These are phyloP conservation scores for Suillus lakei DNA, from an alignment of 768 basidiomycete genomes.

Conservation along the genomic window DNA sequence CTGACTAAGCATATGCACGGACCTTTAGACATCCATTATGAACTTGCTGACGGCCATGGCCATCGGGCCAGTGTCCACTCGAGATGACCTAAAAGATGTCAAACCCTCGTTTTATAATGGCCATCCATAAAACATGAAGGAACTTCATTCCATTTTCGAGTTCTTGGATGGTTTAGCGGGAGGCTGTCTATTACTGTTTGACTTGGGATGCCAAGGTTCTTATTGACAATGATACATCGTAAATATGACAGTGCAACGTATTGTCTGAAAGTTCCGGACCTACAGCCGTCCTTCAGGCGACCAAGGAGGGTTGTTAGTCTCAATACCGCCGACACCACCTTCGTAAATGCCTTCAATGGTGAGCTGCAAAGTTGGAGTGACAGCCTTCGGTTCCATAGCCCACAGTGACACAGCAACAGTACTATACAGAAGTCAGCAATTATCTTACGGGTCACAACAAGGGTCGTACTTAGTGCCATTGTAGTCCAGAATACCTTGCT, in stretches of 20 bases:
- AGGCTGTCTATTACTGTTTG: neutral
- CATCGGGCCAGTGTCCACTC: neutral
- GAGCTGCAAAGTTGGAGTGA: constrained; percentile 59
- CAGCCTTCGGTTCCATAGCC: constrained; percentile 56
- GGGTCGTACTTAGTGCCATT: constrained; percentile 63
- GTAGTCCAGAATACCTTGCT: constrained; percentile 79
- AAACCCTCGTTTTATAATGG: neutral
- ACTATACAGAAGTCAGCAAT: constrained; percentile 28
- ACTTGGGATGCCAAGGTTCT: neutral
- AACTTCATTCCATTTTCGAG: neutral
- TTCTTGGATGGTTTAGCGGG: neutral
- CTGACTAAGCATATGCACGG: no score
- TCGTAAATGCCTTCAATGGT: constrained; percentile 61
- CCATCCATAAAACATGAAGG: neutral
- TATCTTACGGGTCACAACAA: neutral
- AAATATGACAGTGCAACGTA: neutral
- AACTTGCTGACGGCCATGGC: neutral
- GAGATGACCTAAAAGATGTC: neutral
- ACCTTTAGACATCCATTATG: no score
- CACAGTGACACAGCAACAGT: constrained; percentile 71
- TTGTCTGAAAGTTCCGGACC: neutral
- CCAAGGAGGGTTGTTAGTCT: constrained; percentile 65
- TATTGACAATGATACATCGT: neutral
- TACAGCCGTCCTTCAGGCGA: constrained; percentile 24
- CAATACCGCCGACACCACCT: constrained; percentile 66